Conservation (phyloP, 169 alveolate genomes). For the Eimeria maxima region DNA sequence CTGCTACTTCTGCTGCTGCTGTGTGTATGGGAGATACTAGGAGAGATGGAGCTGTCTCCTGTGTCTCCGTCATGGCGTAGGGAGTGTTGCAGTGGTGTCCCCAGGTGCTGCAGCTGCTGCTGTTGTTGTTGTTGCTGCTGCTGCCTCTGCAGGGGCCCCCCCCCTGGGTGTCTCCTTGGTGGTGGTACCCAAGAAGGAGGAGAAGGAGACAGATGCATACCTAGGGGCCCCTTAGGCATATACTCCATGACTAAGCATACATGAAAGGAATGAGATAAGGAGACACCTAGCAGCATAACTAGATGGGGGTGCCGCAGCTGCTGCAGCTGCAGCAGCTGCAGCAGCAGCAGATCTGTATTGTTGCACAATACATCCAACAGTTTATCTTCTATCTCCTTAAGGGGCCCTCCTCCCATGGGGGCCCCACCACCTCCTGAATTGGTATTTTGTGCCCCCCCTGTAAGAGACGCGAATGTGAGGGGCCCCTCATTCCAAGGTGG, state of each 20-base stretch:
- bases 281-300: constrained; percentile 23
- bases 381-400: background rate
- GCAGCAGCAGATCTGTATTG: constrained; percentile 43
- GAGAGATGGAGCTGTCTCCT: no score
- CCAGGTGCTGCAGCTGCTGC: no score
- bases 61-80: no score
- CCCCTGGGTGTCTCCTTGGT: background rate
- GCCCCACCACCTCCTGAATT: background rate
- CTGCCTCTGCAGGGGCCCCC: background rate
- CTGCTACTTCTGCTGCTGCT: no score
- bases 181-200: background rate
- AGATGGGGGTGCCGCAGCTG: constrained; percentile 39
- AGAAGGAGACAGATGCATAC: background rate
- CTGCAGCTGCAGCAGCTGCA: constrained; percentile 40
- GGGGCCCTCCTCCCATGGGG: background rate
- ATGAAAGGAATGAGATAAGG: constrained; percentile 5
- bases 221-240: background rate
- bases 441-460: background rate
- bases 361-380: background rate
- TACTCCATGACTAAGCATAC: constrained; percentile 34
- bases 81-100: no score
- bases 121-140: no score
- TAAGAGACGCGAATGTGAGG: background rate
- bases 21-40: no score
- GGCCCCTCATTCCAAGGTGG: constrained; percentile 49